These are phyloP conservation scores for Geotrichum macrosporum DNA, from an alignment of 1,139 yeast species.

Conservation along the genomic window DNA sequence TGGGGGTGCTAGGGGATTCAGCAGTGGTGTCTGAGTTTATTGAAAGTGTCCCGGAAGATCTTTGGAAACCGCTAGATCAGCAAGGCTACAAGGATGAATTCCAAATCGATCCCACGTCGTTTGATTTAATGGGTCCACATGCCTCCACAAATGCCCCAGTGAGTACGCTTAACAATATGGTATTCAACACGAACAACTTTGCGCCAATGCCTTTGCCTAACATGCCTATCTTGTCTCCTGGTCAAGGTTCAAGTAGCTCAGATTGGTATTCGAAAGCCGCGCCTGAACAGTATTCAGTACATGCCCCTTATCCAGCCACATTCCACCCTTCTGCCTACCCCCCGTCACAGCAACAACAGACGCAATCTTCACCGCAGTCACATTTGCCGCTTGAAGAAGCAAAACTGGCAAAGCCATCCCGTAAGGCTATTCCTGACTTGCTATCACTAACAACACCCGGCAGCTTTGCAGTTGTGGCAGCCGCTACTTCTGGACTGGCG, in stretches of 20 bases:
- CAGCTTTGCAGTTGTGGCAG: background rate
- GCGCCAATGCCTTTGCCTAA: background rate
- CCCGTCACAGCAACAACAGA: background rate
- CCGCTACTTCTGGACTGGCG: background rate
- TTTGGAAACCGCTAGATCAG: background rate
- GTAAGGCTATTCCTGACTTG: conserved; percentile 11
- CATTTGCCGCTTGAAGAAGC: background rate
- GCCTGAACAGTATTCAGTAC: too few relatives aligned
- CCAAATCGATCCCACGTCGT: too few relatives aligned
- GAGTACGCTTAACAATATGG: background rate
- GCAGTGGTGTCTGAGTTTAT: background rate
- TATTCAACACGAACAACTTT: conserved; percentile 1
- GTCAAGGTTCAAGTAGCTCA: background rate
- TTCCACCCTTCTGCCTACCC: background rate
- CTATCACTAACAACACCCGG: conserved; percentile 8
- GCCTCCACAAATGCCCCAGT: too few relatives aligned
- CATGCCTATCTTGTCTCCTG: background rate
- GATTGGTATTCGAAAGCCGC: conserved; percentile 5
- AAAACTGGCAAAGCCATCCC: background rate
- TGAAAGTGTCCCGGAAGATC: background rate
- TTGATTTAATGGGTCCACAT: too few relatives aligned
- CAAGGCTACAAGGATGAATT: background rate
- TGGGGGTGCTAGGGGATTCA: background rate
- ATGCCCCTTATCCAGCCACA: background rate
- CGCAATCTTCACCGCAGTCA: background rate